Evolutionary conservation across 257 asterid species (phyloP).

Genomic region (Nicotiana benthamiana): DNA sequence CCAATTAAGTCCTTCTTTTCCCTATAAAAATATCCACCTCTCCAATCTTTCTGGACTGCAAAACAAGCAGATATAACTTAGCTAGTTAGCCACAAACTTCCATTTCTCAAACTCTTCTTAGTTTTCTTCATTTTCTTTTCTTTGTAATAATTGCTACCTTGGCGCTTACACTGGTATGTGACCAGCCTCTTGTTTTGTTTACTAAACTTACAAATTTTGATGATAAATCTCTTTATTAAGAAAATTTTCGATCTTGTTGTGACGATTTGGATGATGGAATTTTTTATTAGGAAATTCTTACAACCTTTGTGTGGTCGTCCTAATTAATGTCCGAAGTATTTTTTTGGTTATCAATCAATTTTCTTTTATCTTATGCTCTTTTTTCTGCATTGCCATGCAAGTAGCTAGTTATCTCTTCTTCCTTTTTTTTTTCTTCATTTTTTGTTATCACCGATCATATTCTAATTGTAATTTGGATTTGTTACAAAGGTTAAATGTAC

Average conservation of each 20-base stretch:
- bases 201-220: not conserved
- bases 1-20: slow-evolving; percentile 4
- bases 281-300: not conserved
- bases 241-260: not conserved
- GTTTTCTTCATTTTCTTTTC: not conserved
- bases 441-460: no score
- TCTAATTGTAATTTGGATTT: no score
- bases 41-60: slow-evolving; percentile 34
- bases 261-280: not conserved
- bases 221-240: not conserved
- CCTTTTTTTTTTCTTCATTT: not conserved
- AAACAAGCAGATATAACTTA: not conserved
- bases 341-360: not conserved
- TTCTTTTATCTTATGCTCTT: not conserved
- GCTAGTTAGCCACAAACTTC: not conserved
- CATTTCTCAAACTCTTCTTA: not conserved
- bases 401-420: not conserved
- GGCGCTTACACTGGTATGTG: not conserved
- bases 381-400: slow-evolving; percentile 7
- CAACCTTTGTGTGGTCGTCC: not conserved
- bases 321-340: not conserved
- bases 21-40: slow-evolving; percentile 25
- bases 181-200: not conserved
- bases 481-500: not conserved
- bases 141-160: no score